phyloP scores from a whole-genome alignment of 768 basidiomycete genomes.

The Suillus subaureus region DNA sequence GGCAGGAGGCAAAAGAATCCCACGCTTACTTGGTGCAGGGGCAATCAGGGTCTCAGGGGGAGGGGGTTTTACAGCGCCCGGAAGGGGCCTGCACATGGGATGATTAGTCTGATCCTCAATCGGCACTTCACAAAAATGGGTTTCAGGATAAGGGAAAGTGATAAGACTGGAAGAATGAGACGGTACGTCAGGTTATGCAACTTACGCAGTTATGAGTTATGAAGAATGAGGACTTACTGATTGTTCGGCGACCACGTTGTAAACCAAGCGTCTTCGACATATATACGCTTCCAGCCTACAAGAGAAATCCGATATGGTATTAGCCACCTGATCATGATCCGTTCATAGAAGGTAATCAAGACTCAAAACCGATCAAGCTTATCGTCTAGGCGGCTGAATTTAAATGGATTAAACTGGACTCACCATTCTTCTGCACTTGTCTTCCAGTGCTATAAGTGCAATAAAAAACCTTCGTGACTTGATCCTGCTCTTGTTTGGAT shows the following conservation, averaged over 20 bases:
- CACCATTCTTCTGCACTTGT: conserved; percentile 48
- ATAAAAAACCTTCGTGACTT: conserved; percentile 38
- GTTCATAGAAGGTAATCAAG: conserved; percentile 1
- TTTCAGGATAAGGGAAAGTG: conserved; percentile 42
- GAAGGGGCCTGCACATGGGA: conserved; percentile 47
- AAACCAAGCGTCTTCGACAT: conserved; percentile 48
- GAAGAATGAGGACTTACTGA: conserved; percentile 21
- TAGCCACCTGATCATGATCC: background rate
- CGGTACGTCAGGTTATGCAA: background rate
- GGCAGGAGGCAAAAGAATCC: conserved; percentile 7
- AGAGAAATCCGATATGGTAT: conserved; percentile 6
- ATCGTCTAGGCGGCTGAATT: background rate
- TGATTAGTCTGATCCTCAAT: conserved; percentile 39
- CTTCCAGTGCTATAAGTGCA: conserved; percentile 41
- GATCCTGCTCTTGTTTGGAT: conserved; percentile 27
- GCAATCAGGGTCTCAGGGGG: conserved; percentile 26
- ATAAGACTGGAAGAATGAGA: conserved; percentile 27
- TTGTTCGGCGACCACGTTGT: conserved; percentile 26
- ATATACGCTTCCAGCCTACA: conserved; percentile 50
- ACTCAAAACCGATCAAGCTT: background rate
- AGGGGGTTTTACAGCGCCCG: conserved; percentile 29
- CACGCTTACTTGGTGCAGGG: conserved; percentile 35
- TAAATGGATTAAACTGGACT: conserved; percentile 15
- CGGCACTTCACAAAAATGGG: conserved; percentile 42
- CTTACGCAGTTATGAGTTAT: background rate